Base-by-base conservation (phyloP, 495 filamentous ascomycete genomes). In the Staphylotrichum longicolle region DNA sequence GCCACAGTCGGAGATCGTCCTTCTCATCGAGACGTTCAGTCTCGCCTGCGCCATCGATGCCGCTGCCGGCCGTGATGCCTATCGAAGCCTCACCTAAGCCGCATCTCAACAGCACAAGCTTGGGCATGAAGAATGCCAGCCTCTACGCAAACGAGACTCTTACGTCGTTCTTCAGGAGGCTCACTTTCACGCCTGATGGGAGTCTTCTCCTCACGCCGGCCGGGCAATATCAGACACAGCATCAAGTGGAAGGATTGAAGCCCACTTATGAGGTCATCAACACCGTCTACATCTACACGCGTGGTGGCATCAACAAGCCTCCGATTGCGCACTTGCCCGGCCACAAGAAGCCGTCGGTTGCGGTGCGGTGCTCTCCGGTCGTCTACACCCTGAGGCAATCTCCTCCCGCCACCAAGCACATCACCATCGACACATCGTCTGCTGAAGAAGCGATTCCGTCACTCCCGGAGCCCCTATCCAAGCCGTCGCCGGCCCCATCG, bases 81-180 rank as follows among this genome's bases (percentile, higher is more conserved):
- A 84, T 96, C 74, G 90, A 94, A 64, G 85, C 88, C 10, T 95
- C 92, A 3, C 90, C 90, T 15, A 94, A 91, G 57, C 85, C 92
- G 8, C 84, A 83, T 41, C 61, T 81, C 32, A 74, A 80, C 40
- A 76, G 69, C 47, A 76, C 80, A 33, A 80, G 85, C 15, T 56
- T 88, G 42, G 90, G 88, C 4, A 83, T 91, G 47, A 88, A 85
- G 70, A 96, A 96, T 65, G 83, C 93, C 44, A 93, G 85, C 59
- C 86, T 98, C 42, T 99, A 99, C 73, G 91, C 89, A n/a, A 97
- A 96, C 61, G 95, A 99, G 75, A 96, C 92, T 0, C 85, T 97
- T 39, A 98, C 91, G 0, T 98, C 95, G 3, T 99, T 99, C 75
- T 99, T 99, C 78, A 83, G 95, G 47, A 85, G 95, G 40, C 77